Evolutionary conservation across 2,329 filamentous ascomycete species (phyloP).

Genomic region (Stachybotrys chartarum): DNA sequence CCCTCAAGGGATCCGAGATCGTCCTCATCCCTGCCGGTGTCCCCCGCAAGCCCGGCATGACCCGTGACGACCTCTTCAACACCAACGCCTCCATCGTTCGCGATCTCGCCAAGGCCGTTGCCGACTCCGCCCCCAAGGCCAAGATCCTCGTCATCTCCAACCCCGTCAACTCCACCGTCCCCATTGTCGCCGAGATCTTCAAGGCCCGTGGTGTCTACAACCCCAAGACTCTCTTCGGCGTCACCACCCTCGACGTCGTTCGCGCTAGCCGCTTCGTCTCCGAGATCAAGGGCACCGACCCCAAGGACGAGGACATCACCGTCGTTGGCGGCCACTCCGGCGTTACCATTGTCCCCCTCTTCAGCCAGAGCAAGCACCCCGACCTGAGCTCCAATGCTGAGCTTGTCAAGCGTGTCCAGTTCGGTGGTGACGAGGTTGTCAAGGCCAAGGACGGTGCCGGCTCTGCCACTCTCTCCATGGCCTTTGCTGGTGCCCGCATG

Average conservation of each 20-base stretch:
- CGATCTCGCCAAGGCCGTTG: conserved; percentile 91
- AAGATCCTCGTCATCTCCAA: conserved; percentile 98
- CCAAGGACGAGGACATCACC: conserved; percentile 86
- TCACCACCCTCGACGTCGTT: conserved; percentile 98
- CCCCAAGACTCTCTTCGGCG: conserved; percentile 98
- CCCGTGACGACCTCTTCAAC: conserved; percentile 99
- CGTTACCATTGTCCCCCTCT: conserved; percentile 95
- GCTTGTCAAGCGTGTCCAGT: conserved; percentile 93
- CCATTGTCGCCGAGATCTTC: conserved; percentile 95
- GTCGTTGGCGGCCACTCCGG: conserved; percentile 97
- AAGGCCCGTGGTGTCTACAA: conserved; percentile 95
- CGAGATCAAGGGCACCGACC: conserved; percentile 85
- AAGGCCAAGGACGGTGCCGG: conserved; percentile 98
- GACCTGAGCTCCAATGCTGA: conserved; percentile 71
- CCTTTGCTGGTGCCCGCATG: conserved; percentile 79
- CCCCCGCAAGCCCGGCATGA: conserved; percentile 99
- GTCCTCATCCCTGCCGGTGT: conserved; percentile 98
- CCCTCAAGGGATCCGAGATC: conserved; percentile 83
- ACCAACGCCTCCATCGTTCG: conserved; percentile 99
- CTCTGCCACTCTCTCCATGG: conserved; percentile 97
- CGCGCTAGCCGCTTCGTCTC: conserved; percentile 97
- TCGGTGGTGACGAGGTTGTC: conserved; percentile 98
- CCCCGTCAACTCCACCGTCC: conserved; percentile 99
- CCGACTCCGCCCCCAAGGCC: conserved; percentile 81
- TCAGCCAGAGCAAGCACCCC: conserved; percentile 86